Conservation (phyloP, 805 yeast species). For the Candida dajiaensis region DNA sequence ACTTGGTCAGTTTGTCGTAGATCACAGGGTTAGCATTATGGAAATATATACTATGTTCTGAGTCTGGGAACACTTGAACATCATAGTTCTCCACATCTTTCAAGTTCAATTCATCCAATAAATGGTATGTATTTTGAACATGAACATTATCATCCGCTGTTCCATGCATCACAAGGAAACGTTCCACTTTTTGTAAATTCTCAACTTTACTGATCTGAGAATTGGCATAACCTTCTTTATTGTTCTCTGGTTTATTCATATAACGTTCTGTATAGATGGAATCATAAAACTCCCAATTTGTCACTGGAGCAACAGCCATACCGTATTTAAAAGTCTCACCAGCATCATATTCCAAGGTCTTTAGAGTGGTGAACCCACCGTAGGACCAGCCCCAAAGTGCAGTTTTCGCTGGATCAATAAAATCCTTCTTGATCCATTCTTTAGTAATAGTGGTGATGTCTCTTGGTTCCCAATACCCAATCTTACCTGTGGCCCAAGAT, state of each 20-base stretch:
- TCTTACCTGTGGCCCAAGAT: slow-evolving; percentile 67
- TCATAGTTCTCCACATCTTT: slow-evolving; percentile 76
- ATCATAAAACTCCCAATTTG: slow-evolving; percentile 89
- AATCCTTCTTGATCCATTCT: slow-evolving; percentile 40
- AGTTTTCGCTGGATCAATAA: slow-evolving; percentile 58
- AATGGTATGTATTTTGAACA: slow-evolving; percentile 77
- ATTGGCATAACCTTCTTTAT: slow-evolving; percentile 54
- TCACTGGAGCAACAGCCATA: slow-evolving; percentile 96
- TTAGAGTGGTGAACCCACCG: slow-evolving; percentile 90
- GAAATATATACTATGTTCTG: slow-evolving; percentile 65
- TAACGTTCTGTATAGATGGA: slow-evolving; percentile 93
- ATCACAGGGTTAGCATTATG: slow-evolving; percentile 69
- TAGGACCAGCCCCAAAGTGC: slow-evolving; percentile 99
- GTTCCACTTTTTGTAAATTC: slow-evolving; percentile 45
- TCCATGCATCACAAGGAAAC: slow-evolving; percentile 92
- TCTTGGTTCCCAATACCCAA: slow-evolving; percentile 77
- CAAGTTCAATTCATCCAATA: slow-evolving; percentile 69
- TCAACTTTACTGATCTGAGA: slow-evolving; percentile 54
- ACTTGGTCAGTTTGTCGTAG: slow-evolving; percentile 57
- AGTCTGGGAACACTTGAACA: slow-evolving; percentile 74
- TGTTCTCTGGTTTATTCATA: slow-evolving; percentile 75
- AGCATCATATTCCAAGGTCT: slow-evolving; percentile 76
- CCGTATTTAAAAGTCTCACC: slow-evolving; percentile 79
- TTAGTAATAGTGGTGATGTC: slow-evolving; percentile 84
- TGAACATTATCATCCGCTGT: slow-evolving; percentile 98